These are phyloP conservation scores for Cyclotella cryptica DNA, from an alignment of 108 stramenopile species.

Conservation along the genomic window DNA sequence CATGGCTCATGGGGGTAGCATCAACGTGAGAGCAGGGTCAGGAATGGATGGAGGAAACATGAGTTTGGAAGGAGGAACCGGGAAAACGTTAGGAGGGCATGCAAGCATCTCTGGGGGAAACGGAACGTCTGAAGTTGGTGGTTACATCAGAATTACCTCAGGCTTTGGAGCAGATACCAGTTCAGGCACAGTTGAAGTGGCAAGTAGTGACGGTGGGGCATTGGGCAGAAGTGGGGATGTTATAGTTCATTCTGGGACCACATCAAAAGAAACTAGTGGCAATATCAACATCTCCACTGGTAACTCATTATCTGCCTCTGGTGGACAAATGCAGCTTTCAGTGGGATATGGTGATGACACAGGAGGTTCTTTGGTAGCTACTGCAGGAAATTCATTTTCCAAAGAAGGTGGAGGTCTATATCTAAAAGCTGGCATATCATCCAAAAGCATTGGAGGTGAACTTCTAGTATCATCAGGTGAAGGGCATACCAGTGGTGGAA, in stretches of 20 bases:
- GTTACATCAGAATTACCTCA: constrained; percentile 9
- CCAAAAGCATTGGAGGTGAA: not conserved
- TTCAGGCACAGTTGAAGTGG: constrained; percentile 14
- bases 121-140: constrained; percentile 5
- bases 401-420: not conserved
- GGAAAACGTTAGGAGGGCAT: constrained; percentile 16
- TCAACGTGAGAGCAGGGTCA: constrained; percentile 2
- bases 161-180: constrained; percentile 4
- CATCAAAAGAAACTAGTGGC: not conserved
- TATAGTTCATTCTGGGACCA: not conserved
- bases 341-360: not conserved
- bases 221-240: not conserved
- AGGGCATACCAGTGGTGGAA: not conserved
- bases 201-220: not conserved
- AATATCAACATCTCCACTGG: not conserved
- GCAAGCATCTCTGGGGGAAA: constrained; percentile 16
- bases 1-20: not conserved
- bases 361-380: not conserved
- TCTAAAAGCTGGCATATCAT: not conserved
- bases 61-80: constrained; percentile 10
- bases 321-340: not conserved
- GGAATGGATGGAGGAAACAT: constrained; percentile 4
- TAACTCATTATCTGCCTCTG: not conserved
- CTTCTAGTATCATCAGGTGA: not conserved
- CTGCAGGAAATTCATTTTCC: not conserved